phyloP scores from a whole-genome alignment of 1,284 basidiomycete species.

The Phlebopus sp. region DNA sequence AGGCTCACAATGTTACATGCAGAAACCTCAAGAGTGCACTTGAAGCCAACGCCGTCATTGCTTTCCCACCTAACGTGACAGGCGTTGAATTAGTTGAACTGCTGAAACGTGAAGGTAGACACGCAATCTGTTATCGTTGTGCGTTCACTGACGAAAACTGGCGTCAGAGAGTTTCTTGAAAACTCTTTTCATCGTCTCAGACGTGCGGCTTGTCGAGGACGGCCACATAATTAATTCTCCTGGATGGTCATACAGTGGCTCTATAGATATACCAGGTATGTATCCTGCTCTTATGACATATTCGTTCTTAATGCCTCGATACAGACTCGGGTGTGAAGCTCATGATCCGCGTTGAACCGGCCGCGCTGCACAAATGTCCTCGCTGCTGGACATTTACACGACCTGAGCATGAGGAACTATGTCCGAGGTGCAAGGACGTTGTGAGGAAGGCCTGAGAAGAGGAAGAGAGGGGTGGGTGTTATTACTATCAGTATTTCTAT shows the following conservation, averaged over 20 bases:
- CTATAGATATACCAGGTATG: constrained; percentile 44
- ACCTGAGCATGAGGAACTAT: constrained; percentile 22
- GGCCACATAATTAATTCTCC: constrained; percentile 36
- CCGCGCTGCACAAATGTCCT: constrained; percentile 26
- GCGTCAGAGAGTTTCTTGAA: constrained; percentile 57
- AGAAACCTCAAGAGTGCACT: constrained; percentile 71
- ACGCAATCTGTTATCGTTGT: not conserved
- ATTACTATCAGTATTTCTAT: too few relatives aligned
- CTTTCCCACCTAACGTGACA: constrained; percentile 36
- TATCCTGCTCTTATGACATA: not conserved
- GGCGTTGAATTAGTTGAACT: constrained; percentile 31
- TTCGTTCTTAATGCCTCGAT: not conserved
- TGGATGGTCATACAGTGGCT: constrained; percentile 48
- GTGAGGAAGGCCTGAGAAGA: constrained; percentile 14
- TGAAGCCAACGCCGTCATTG: constrained; percentile 65
- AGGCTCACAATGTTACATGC: constrained; percentile 3
- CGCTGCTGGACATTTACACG: constrained; percentile 35
- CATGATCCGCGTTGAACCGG: constrained; percentile 21
- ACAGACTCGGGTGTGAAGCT: constrained; percentile 18
- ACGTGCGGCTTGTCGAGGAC: constrained; percentile 49
- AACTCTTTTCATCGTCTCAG: constrained; percentile 77
- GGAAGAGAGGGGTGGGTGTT: too few relatives aligned
- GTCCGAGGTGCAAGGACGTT: constrained; percentile 26
- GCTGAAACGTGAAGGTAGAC: constrained; percentile 50
- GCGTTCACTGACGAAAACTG: constrained; percentile 3